Base-by-base conservation (phyloP, 2,329 filamentous ascomycete genomes). In the Pseudocercospora fuligena region DNA sequence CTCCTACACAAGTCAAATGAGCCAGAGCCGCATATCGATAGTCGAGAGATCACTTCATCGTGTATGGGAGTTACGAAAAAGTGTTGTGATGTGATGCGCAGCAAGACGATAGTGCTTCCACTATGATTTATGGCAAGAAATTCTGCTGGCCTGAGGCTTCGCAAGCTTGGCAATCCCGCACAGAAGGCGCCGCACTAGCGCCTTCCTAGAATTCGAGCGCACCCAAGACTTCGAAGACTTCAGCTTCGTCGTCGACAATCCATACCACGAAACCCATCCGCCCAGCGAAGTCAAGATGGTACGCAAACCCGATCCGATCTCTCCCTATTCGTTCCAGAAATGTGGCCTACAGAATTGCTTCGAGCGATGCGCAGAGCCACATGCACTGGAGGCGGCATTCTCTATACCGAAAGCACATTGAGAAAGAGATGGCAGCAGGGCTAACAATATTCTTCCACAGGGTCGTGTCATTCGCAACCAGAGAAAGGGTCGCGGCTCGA, bases 401-500 rank as follows among this genome's bases (percentile, higher is more conserved):
- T 31, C 23, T 56, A 27, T 14, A 33, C 16, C 31, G 25, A 58
- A 27, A 11, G 19, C 31, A 58, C 40, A 58, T 25, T 43, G 56
- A 19, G 56, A 58, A 43, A 58, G 33, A 58, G 31, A 58, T 21
- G 56, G 23, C 29, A 43, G 33, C 33, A 43, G 33, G 19, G 43
- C 56, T 58, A 58, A 58, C 56, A 58, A 2, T n/a, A 19, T 40
- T 58, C 29, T 40, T 58, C 25, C n/a, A 58, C 33, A 58, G 65
- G 65, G 65, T 67, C 65, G 65, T 61, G 65, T 67, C 61, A 67
- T 67, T 62, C 65, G 65, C 80, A 92, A 92, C 84, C 90, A 92
- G 87, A 89, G 75, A 73, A 89, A 90, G 85, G 88, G 90, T 82
- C 89, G 90, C 83, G 90, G 90, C 82, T 90, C 88, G 76, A 91